Conservation (phyloP, 805 yeast species). For the Candida argentea region DNA sequence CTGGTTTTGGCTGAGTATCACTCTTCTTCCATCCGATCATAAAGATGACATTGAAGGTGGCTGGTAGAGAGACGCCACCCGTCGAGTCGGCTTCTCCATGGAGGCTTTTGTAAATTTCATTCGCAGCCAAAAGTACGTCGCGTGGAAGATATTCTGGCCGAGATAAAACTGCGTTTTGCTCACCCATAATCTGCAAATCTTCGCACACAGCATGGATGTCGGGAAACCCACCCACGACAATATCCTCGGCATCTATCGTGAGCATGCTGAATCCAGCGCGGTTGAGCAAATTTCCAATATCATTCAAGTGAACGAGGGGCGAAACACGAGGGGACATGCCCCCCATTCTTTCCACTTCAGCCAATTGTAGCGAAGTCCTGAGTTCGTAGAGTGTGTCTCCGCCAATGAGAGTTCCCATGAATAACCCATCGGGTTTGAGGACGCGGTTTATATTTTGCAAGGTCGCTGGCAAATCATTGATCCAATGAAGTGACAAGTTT, state of each 20-base stretch:
- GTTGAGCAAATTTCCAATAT: conserved; percentile 63
- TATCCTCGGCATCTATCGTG: conserved; percentile 78
- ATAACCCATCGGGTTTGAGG: conserved; percentile 71
- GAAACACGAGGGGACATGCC: conserved; percentile 75
- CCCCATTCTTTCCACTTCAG: conserved; percentile 71
- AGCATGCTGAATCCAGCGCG: conserved; percentile 71
- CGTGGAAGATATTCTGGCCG: conserved; percentile 30
- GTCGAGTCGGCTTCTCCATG: conserved; percentile 54
- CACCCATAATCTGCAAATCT: conserved; percentile 78
- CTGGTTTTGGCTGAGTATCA: conserved; percentile 59
- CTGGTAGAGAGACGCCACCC: conserved; percentile 49
- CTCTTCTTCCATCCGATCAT: conserved; percentile 88
- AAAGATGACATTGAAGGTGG: conserved; percentile 66
- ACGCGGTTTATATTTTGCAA: conserved; percentile 46
- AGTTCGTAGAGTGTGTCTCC: conserved; percentile 81
- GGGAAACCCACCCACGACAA: conserved; percentile 67
- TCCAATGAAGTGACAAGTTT: conserved; percentile 73
- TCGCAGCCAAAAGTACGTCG: conserved; percentile 65
- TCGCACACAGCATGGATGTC: conserved; percentile 55
- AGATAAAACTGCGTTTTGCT: conserved; percentile 60
- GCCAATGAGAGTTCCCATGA: conserved; percentile 72
- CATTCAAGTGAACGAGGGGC: conserved; percentile 71
- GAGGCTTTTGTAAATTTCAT: conserved; percentile 59
- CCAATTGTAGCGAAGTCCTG: conserved; percentile 69
- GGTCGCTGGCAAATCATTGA: conserved; percentile 68